These are phyloP conservation scores for Odontarrhena argentea DNA, from an alignment of 345 rosid species.

Conservation along the genomic window DNA sequence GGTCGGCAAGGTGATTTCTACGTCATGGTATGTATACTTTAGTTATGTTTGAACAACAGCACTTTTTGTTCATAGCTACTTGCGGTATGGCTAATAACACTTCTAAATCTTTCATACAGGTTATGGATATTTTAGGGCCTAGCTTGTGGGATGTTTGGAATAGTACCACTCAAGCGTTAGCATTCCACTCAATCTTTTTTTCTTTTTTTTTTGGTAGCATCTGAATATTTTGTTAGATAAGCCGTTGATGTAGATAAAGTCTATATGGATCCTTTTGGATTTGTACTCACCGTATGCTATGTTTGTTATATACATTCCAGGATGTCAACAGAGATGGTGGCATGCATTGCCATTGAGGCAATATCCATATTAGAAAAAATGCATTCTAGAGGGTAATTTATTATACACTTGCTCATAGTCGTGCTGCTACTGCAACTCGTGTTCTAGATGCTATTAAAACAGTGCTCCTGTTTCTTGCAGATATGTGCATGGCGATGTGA, in stretches of 20 bases:
- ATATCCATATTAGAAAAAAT: slow-evolving; percentile 89
- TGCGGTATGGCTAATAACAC: slow-evolving; percentile 14
- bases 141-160: slow-evolving; percentile 92
- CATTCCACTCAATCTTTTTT: slow-evolving; percentile 1
- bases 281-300: slow-evolving; percentile 6
- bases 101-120: slow-evolving; percentile 46
- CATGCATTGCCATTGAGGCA: slow-evolving; percentile 90
- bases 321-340: slow-evolving; percentile 85
- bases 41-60: slow-evolving; percentile 1
- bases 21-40: slow-evolving; percentile 62
- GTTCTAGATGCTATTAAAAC: slow-evolving; percentile 11
- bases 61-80: background rate
- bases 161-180: slow-evolving; percentile 65
- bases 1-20: slow-evolving; percentile 86
- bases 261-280: background rate
- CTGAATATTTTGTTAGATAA: slow-evolving; percentile 19
- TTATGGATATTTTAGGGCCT: slow-evolving; percentile 92
- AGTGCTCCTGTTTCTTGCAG: slow-evolving; percentile 49
- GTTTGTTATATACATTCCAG: slow-evolving; percentile 44
- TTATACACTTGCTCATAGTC: slow-evolving; percentile 28
- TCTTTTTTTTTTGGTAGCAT: background rate
- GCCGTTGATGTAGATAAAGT: background rate
- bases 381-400: slow-evolving; percentile 77
- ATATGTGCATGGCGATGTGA: slow-evolving; percentile 97
- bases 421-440: slow-evolving; percentile 11